Base-by-base conservation (phyloP, 2,329 filamentous ascomycete species). In the Xylariomycetidae sp. region DNA sequence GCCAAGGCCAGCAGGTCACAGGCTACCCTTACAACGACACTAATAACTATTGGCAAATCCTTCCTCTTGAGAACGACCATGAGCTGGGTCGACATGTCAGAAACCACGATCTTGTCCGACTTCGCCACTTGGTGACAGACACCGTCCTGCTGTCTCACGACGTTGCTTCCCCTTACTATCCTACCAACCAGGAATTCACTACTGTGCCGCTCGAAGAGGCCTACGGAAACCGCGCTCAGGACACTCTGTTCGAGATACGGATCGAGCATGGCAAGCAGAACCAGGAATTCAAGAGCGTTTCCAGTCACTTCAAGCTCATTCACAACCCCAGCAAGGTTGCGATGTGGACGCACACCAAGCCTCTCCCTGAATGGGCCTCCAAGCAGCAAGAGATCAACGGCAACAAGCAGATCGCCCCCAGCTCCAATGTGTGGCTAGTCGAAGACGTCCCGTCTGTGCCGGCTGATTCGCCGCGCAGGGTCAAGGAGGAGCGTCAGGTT, bases 321-420 rank as follows among this genome's bases (percentile, higher is more conserved):
- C 92, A 98, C 62, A 79, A 85, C 53, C 88, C 90, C 6, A 93
- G 87, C 60, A 94, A 93, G 60, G 92, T 98, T 31, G 90, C 92
- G 46, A 94, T 98, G 90, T 98, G 92, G 92, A 98, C 92, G 18
- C 90, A 96, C 61, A 84, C 84, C 22, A 92, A 80, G 39, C 86
- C 92, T 31, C 76, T 98, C n/a, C 92, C 92, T 4, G 92, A 98
- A 4, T 98, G 92, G 92, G 92, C 75, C 17, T 90, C 85, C 68
- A 92, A 93, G 61, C 92, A 98, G 62, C 90, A 94, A 54, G 92
- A 98, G 60, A 95, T 98, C 69, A 98, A 98, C 61, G 92, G 92
- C 39, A 98, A 98, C 72, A 98, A 98, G 76, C 93, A 95, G 57
- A 68, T 93, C 34, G 71, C 79, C 18, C 85, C 90, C 42, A 81